Base-by-base conservation (phyloP, 306 rosid species). In the Fragaria ananassa region DNA sequence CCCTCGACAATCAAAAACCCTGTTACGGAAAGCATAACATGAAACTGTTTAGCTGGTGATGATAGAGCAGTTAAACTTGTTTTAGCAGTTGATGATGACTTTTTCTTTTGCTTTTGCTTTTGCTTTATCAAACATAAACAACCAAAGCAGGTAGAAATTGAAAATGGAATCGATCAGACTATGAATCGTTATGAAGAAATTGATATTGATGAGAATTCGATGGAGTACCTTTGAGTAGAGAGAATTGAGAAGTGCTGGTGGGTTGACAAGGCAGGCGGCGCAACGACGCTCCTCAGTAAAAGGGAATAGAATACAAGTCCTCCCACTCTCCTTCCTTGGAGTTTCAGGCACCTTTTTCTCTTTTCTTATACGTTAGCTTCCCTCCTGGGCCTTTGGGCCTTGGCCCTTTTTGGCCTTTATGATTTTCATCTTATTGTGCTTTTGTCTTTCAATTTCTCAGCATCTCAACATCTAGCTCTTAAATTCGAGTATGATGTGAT, bases 211-310 rank as follows among this genome's bases (percentile, higher is more conserved):
- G 0, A 47, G 21, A 58, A 58, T 12, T 19, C 10, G 68, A 62
- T 31, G 41, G 31, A 34, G 46, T 50, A 44, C 76, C 56, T 73
- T 29, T 5, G 51, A 6, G 3, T 56, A 14, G 14, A 23, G 9
- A 19, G 23, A 66, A 54, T 57, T 21, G n/a, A 35, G 65, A 37
- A 37, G 15, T 25, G 19, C 19, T 7, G 34, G 21, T 68, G 72
- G 65, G 73, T 54, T 45, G 47, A 45, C 69, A 4, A 66, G 31
- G 60, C 49, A 78, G 10, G 76, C 63, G 10, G 76, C 63, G 69
- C 81, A 39, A 82, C 70, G 79, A 82, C 82, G 44, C 69, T 64
- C 25, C 45, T 64, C 29, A 39, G 21, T 49, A 27, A 66, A 57
- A 34, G 46, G 45, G 65, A 45, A 31, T 56, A 42, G 5, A 10